Evolutionary conservation across 1,284 basidiomycete species (phyloP).

Genomic region (Trichosporon sp.): DNA sequence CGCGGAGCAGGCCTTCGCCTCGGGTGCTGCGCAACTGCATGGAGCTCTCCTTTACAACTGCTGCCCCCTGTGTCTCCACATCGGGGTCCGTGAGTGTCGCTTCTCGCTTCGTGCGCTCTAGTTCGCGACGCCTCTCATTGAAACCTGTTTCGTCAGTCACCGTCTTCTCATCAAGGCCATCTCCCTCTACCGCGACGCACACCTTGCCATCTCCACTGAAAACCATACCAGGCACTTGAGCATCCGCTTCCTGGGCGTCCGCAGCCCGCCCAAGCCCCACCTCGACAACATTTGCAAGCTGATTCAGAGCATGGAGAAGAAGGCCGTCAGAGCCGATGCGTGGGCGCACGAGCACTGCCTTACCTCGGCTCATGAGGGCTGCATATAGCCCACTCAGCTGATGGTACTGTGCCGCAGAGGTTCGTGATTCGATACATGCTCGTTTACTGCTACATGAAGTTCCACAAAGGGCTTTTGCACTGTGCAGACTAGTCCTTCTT

Average conservation of each 20-base stretch:
- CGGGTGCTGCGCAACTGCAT: not conserved
- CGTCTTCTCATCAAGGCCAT: not conserved
- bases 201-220: too few species aligned
- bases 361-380: not conserved
- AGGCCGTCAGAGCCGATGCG: not conserved
- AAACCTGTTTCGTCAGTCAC: not conserved
- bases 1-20: not conserved
- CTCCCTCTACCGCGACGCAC: not conserved
- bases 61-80: not conserved
- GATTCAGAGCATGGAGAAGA: not conserved
- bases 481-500: not conserved
- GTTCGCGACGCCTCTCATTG: not conserved
- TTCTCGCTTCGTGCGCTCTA: not conserved
- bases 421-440: too few species aligned
- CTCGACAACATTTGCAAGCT: not conserved
- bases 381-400: not conserved
- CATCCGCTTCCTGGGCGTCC: not conserved
- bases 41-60: not conserved
- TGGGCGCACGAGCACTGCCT: constrained; percentile 1
- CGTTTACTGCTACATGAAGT: too few species aligned
- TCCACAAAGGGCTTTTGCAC: too few species aligned
- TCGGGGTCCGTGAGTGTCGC: not conserved
- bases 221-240: too few species aligned
- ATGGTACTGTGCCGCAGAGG: too few species aligned
- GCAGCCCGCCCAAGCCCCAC: not conserved